Percentiles rank a stretch among this genome's conserved stretches.
Evolutionary conservation across 1,284 basidiomycete species (phyloP).

Genomic region (Cutaneotrichosporon cyanovorans): DNA sequence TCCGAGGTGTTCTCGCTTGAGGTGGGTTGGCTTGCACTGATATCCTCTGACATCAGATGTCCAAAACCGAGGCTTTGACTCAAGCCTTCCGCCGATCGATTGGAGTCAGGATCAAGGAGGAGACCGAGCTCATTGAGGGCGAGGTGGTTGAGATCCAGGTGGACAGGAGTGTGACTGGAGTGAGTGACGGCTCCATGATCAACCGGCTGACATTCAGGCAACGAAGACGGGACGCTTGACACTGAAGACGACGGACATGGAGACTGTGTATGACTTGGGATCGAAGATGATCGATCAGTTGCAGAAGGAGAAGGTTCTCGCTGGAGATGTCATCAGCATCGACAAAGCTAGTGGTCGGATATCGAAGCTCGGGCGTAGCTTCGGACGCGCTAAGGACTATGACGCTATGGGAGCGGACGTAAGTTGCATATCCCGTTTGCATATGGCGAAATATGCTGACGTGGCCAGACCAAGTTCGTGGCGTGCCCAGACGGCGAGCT

Average conservation of each 20-base stretch:
- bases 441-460: too few species aligned
- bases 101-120: constrained; percentile 94
- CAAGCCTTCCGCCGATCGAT: constrained; percentile 94
- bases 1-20: constrained; percentile 96
- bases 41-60: constrained; percentile 55
- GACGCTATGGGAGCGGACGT: constrained; percentile 98
- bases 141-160: constrained; percentile 99
- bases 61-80: constrained; percentile 94
- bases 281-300: constrained; percentile 99
- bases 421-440: constrained; percentile 40
- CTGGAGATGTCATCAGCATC: constrained; percentile 91
- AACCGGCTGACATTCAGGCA: constrained; percentile 52
- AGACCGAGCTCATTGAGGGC: constrained; percentile 94
- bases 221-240: constrained; percentile 97
- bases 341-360: constrained; percentile 98
- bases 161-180: constrained; percentile 91
- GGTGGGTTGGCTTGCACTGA: constrained; percentile 23
- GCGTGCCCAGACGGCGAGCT: constrained; percentile 97
- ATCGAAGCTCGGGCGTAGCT: constrained; percentile 89
- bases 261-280: constrained; percentile 97
- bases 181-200: constrained; percentile 47
- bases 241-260: constrained; percentile 99
- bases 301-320: constrained; percentile 92
- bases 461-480: constrained; percentile 80
- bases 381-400: constrained; percentile 92